Evolutionary conservation across 176 grass and related monocot genomes (phyloP).

Genomic region (Leersia perrieri): DNA sequence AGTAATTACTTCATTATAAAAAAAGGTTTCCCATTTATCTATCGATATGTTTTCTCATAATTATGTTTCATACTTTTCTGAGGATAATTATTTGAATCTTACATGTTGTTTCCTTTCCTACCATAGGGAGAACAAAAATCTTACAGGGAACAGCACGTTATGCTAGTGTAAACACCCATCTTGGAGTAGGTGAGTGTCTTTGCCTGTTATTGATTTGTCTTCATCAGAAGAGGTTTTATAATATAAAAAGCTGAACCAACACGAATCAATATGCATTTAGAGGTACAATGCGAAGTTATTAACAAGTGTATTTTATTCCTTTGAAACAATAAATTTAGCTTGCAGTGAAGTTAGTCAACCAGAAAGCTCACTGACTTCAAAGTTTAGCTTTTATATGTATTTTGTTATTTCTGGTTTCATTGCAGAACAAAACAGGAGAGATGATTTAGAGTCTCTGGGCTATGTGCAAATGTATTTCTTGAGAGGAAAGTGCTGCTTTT

Average conservation of each 20-base stretch:
- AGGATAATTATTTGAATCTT: constrained; percentile 7
- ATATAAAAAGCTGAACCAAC: background rate
- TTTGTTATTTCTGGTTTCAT: constrained; percentile 2
- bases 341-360: background rate
- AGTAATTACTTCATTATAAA: constrained; percentile 1
- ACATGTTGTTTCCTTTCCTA: constrained; percentile 31
- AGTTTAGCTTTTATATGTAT: background rate
- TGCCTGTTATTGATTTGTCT: background rate
- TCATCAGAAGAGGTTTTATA: constrained; percentile 1
- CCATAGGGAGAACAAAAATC: constrained; percentile 70
- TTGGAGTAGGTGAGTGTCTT: constrained; percentile 58
- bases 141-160: constrained; percentile 72
- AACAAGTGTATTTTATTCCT: background rate
- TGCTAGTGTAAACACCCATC: constrained; percentile 74
- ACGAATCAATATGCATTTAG: background rate
- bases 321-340: constrained; percentile 3
- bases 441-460: constrained; percentile 89
- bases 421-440: constrained; percentile 91
- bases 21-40: background rate
- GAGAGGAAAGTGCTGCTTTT: constrained; percentile 62
- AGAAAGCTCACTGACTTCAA: constrained; percentile 16
- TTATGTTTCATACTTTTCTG: constrained; percentile 2
- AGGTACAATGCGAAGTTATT: no score
- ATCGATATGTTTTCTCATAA: background rate
- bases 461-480: constrained; percentile 88